A percentile compares a stretch with the other conserved stretches of the same genome.
Evolutionary conservation across 2,329 filamentous ascomycete species (phyloP).

Genomic region (Beauveria brongniartii): DNA sequence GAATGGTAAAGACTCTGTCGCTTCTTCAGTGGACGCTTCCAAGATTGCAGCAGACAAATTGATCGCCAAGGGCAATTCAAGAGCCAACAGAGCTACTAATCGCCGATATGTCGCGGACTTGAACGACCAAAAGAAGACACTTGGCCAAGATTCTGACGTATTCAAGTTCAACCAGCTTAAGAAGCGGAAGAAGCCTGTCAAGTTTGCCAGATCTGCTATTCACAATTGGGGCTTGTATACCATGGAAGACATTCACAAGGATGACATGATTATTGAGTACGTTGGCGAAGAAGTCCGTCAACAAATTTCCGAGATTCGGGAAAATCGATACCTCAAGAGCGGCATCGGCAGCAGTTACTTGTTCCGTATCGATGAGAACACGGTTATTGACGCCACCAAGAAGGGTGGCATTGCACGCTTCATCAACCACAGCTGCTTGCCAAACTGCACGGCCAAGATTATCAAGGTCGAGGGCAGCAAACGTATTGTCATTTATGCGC

Average conservation of each 20-base stretch:
- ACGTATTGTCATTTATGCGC: constrained; percentile 95
- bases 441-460: constrained; percentile 98
- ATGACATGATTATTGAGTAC: constrained; percentile 99
- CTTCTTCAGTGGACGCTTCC: constrained; percentile 59
- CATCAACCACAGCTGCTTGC: constrained; percentile 97
- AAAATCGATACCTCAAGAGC: constrained; percentile 86
- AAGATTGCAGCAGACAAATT: constrained; percentile 72
- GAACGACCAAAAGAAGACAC: constrained; percentile 84
- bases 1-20: constrained; percentile 56
- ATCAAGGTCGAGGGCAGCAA: constrained; percentile 98
- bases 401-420: constrained; percentile 96
- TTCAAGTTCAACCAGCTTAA: constrained; percentile 98
- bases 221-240: constrained; percentile 98
- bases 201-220: constrained; percentile 94
- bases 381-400: constrained; percentile 96
- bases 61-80: constrained; percentile 79
- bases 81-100: constrained; percentile 92
- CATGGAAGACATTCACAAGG: constrained; percentile 92
- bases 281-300: constrained; percentile 96
- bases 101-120: constrained; percentile 90
- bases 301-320: constrained; percentile 92
- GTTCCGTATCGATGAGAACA: constrained; percentile 96
- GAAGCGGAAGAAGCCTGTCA: constrained; percentile 98
- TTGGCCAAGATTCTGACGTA: constrained; percentile 78
- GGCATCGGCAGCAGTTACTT: constrained; percentile 96